Evolutionary conservation across 306 rosid genomes (phyloP), one percentile per base, ranked within the genome.

Genomic region (Trichosanthes cucumerina): DNA sequence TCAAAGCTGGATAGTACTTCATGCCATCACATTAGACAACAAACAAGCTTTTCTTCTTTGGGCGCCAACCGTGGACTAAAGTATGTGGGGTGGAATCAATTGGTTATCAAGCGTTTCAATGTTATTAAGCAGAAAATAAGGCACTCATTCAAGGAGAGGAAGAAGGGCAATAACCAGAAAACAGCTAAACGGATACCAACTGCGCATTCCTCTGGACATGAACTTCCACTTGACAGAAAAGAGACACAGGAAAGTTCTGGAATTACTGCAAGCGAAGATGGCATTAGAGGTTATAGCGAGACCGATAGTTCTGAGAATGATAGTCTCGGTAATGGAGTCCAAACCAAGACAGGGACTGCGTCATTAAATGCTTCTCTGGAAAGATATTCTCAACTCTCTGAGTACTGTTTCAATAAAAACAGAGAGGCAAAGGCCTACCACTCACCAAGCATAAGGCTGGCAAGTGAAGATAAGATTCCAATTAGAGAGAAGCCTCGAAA

Each of bases 11-110:
- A 23, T 56, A 83, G 80, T 74, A 75, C 59, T n/a, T 65, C n/a
- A 54, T 82, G 50, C 77, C 69, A 78, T 65, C 43, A 66, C 39
- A 31, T 75, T 75, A 24, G 79, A 79, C 82, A 80, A 75, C 82
- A 80, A 49, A 11, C 77, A 43, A 78, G 57, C 31, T 23, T 41
- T 59, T 79, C 89, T 82, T 84, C 83, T 21, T 13, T 78, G 19
- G 81, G 77, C 39, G 46, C 82, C 23, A 66, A 90, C 56, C 84
- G 75, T 62, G 90, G 85, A 79, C 60, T 77, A 57, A 82, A 65
- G 81, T 83, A 85, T 79, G 88, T 77, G 78, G 97, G 97, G 49
- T 95, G 99, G 99, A 95, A 92, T 84, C 93, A 91, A 58, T 46
- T 84, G 82, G 99, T 92, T 56, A 23, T 91, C 63, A 90, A 88